Evolutionary conservation across 306 rosid species (phyloP), one percentile per base, ranked within the genome.

Genomic region (Pterocarpus santalinus): DNA sequence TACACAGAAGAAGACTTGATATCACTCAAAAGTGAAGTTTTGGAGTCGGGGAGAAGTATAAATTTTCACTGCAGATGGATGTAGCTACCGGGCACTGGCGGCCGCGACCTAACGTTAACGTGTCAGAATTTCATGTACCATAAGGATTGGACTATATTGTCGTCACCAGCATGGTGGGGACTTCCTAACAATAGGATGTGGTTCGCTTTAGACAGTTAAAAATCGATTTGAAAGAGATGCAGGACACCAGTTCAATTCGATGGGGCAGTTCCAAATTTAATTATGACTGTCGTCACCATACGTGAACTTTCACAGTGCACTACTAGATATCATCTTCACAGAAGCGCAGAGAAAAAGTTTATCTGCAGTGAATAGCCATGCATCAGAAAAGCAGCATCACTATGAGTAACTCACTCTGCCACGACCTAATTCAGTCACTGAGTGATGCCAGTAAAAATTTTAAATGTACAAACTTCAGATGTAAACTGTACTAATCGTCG

Each of bases 261-360:
- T 73, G 43, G 69, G 79, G 5, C 32, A 30, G 80, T 44, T 75
- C 49, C 28, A 75, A 63, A 62, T 62, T 22, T 22, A 22, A 22
- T 75, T 33, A 62, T 58, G 71, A 33, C 7, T 14, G 1, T 16
- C 13, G 38, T 64, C 30, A 51, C 30, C 15, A 34, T 64, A 3
- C 11, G 22, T 75, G 63, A 76, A 76, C n/a, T 66, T 22, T 0
- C 28, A 22, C 16, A 52, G 5, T 36, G 53, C 10, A 30, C 60
- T 15, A 2, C 58, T 14, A 13, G 10, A 43, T 2, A 14, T 15
- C 16, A 0, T 28, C n/a, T 62, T 41, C 46, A 30, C 62, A 3
- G 41, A 60, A 22, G 28, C 28, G 16, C 13, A 47, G 0, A 41
- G 15, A 65, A 5, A 76, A 49, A 64, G 17, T 51, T 76, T 51